Evolutionary conservation across 495 filamentous ascomycete genomes (phyloP).

Genomic region (Amniculicola lignicola): DNA sequence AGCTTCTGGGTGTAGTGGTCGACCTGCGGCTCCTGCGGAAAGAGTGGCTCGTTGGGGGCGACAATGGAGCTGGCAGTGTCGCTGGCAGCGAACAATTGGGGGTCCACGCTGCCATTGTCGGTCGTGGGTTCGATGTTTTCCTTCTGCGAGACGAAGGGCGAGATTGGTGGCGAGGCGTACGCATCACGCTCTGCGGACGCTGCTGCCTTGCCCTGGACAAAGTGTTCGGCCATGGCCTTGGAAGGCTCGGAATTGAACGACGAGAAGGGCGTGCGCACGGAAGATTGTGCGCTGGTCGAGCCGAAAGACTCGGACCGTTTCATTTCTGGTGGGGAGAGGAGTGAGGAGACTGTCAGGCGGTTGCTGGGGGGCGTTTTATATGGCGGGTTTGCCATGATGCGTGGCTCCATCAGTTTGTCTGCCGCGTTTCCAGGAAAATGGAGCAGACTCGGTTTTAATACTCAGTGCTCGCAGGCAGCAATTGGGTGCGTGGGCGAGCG

Average conservation of each 20-base stretch:
- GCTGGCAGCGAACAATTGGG: slow-evolving; percentile 30
- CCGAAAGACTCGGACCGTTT: slow-evolving; percentile 31
- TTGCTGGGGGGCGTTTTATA: slow-evolving; percentile 28
- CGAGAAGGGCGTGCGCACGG: slow-evolving; percentile 28
- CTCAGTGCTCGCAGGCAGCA: not conserved
- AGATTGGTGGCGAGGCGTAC: slow-evolving; percentile 34
- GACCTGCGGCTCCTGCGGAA: slow-evolving; percentile 23
- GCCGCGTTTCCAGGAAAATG: not conserved
- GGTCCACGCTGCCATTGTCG: slow-evolving; percentile 23
- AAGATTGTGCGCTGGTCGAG: slow-evolving; percentile 24
- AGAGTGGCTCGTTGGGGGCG: slow-evolving; percentile 27
- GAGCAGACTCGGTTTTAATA: slow-evolving; percentile 2
- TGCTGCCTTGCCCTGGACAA: slow-evolving; percentile 9
- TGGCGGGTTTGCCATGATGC: slow-evolving; percentile 27
- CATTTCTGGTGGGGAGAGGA: slow-evolving; percentile 35
- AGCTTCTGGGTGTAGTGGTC: slow-evolving; percentile 10
- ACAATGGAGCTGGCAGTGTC: slow-evolving; percentile 17
- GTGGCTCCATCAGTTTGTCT: slow-evolving; percentile 10
- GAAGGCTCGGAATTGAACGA: slow-evolving; percentile 30
- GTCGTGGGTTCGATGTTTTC: slow-evolving; percentile 26
- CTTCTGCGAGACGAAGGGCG: slow-evolving; percentile 33
- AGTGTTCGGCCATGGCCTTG: slow-evolving; percentile 14
- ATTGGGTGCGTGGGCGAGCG: not conserved
- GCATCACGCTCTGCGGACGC: slow-evolving; percentile 18
- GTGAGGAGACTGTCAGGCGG: slow-evolving; percentile 32